phyloP scores from a whole-genome alignment of 192 early-diverging fungal species.

The Coemansia sp. region DNA sequence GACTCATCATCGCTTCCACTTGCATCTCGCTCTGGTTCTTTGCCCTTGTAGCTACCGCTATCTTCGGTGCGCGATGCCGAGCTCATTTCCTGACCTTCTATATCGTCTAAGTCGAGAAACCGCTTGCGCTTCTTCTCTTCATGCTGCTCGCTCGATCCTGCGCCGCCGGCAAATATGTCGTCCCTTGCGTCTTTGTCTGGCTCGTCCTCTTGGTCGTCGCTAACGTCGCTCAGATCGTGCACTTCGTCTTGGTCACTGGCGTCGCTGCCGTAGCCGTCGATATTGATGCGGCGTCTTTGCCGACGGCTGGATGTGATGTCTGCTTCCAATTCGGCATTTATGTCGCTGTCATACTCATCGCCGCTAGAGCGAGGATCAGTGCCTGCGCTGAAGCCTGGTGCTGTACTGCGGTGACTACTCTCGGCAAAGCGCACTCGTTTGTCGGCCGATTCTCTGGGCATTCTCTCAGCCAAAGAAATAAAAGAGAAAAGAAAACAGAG shows the following conservation, averaged over 20 bases:
- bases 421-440: constrained; percentile 6
- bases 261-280: constrained; percentile 40
- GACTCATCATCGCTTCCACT: background rate
- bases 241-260: constrained; percentile 37
- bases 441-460: background rate
- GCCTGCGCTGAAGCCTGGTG: background rate
- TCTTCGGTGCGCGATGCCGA: constrained; percentile 21
- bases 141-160: background rate
- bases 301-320: constrained; percentile 29
- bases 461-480: background rate
- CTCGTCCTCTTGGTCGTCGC: constrained; percentile 26
- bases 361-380: background rate
- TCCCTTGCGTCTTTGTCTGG: constrained; percentile 10
- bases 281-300: constrained; percentile 11
- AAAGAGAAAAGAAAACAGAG: background rate
- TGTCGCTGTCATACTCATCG: constrained; percentile 20
- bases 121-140: constrained; percentile 27
- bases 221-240: constrained; percentile 31
- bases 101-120: constrained; percentile 58
- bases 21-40: background rate
- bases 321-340: constrained; percentile 28
- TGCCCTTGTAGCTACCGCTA: background rate
- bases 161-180: constrained; percentile 62
- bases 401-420: background rate
- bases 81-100: constrained; percentile 58